Conservation (phyloP, 164 flowering plant species). For the Warburgia ugandensis region DNA sequence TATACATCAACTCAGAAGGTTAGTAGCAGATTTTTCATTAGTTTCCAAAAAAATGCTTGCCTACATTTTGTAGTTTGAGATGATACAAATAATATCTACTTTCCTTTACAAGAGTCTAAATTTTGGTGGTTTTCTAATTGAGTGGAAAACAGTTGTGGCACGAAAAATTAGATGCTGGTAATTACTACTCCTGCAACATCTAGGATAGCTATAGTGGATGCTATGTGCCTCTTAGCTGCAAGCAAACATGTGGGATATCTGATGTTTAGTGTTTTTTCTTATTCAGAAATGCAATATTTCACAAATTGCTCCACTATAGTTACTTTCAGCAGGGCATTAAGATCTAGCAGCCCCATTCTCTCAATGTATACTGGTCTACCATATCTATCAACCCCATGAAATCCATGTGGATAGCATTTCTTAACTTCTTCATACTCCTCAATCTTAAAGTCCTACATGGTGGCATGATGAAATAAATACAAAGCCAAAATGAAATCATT, state of each 20-base stretch:
- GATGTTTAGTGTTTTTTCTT: conserved; percentile 50
- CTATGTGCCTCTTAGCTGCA: conserved; percentile 55
- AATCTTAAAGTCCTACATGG: conserved; percentile 48
- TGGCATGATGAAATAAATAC: neutral
- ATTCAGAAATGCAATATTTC: conserved; percentile 51
- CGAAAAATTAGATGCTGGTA: conserved; percentile 2
- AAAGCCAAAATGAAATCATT: neutral
- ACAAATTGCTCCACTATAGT: conserved; percentile 51
- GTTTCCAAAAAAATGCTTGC: too few species aligned
- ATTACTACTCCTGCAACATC: conserved; percentile 69
- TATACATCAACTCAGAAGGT: too few species aligned
- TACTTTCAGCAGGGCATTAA: conserved; percentile 32
- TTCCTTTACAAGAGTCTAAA: too few species aligned
- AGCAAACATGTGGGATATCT: conserved; percentile 67
- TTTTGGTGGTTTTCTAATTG: too few species aligned
- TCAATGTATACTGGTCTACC: conserved; percentile 70
- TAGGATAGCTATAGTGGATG: conserved; percentile 49
- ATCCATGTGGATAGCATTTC: conserved; percentile 69
- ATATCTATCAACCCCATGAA: conserved; percentile 57
- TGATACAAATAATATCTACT: too few species aligned
- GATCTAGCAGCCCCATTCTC: conserved; percentile 53
- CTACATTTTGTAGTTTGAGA: too few species aligned
- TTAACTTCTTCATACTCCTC: conserved; percentile 47
- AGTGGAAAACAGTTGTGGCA: neutral
- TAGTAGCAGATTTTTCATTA: too few species aligned